Percentiles rank a stretch among this genome's conserved stretches.
phyloP scores from a whole-genome alignment of 768 basidiomycete genomes.

The Gymnopilus dilepis region DNA sequence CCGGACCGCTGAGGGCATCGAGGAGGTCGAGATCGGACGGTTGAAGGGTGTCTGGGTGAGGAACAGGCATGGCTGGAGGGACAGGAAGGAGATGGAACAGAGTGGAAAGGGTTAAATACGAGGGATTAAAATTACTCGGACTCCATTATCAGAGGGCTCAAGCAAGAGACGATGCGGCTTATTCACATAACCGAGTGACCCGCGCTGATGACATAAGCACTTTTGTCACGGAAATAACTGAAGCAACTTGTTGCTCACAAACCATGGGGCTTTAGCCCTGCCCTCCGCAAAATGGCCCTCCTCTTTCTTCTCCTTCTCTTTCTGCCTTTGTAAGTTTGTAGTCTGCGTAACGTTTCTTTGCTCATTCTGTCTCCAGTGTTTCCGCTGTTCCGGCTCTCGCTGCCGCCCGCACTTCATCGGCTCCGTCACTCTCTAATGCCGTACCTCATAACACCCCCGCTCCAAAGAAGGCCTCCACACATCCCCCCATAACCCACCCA shows the following conservation, averaged over 20 bases:
- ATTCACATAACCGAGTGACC: conserved; percentile 27
- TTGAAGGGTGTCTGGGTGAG: conserved; percentile 12
- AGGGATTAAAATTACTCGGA: not conserved
- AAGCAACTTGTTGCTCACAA: not conserved
- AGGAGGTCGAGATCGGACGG: conserved; percentile 66
- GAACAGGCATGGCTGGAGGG: conserved; percentile 27
- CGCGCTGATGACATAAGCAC: conserved; percentile 21
- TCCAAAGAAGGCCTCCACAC: conserved; percentile 1
- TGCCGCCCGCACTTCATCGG: not conserved
- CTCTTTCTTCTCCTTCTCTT: conserved; percentile 18
- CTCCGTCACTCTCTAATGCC: not conserved
- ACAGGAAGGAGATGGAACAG: conserved; percentile 17
- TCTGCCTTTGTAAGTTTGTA: conserved; percentile 20
- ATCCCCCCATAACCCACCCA: conserved; percentile 2
- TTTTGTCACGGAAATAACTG: not conserved
- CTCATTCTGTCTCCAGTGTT: conserved; percentile 9
- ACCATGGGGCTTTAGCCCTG: conserved; percentile 24
- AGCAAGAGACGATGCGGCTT: conserved; percentile 15
- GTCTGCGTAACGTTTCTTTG: not conserved
- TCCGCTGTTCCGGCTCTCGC: conserved; percentile 3
- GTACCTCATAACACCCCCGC: conserved; percentile 2
- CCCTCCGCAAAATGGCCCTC: conserved; percentile 13
- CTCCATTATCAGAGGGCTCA: not conserved
- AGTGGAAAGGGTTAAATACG: conserved; percentile 17
- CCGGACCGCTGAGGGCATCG: conserved; percentile 64